These are phyloP conservation scores for Chlorella variabilis DNA, from an alignment of 163 green algal species.

Conservation along the genomic window DNA sequence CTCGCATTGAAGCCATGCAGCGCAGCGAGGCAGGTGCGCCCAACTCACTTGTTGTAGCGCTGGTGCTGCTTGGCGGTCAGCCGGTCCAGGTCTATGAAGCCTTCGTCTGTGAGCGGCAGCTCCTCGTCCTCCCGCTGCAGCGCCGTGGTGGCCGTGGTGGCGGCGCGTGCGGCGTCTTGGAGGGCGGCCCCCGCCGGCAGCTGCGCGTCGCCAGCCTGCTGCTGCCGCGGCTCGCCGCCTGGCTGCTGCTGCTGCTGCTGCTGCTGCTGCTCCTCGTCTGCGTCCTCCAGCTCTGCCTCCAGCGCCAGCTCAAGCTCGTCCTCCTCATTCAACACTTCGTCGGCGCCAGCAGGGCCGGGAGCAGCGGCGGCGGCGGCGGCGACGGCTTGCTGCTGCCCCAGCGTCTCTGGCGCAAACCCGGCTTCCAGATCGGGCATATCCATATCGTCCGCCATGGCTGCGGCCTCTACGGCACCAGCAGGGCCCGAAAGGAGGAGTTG, in stretches of 20 bases:
- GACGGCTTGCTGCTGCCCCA: background rate
- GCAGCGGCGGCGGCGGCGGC: background rate
- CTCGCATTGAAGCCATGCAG: no score
- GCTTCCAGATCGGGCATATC: conserved; percentile 28
- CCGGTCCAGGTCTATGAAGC: conserved; percentile 37
- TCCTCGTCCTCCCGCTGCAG: conserved; percentile 31
- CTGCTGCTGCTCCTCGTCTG: background rate
- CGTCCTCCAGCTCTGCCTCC: conserved; percentile 27
- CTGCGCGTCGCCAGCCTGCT: background rate
- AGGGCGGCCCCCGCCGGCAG: background rate
- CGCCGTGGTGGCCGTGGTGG: background rate
- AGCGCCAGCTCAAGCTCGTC: conserved; percentile 46
- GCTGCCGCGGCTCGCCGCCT: background rate
- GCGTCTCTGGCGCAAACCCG: background rate
- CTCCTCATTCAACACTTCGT: conserved; percentile 26
- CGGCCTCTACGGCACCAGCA: no score
- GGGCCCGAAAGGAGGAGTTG: no score
- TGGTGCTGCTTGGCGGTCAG: conserved; percentile 44
- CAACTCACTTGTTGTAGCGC: conserved; percentile 23
- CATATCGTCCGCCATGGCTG: conserved; percentile 6
- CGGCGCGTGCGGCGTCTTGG: background rate
- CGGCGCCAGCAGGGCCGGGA: background rate
- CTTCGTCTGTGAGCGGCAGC: conserved; percentile 31
- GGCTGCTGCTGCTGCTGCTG: conserved; percentile 14
- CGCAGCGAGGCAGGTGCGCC: background rate